These are phyloP conservation scores for Hirsutella rhossiliensis DNA, from an alignment of 2,329 filamentous ascomycete species.

Conservation along the genomic window DNA sequence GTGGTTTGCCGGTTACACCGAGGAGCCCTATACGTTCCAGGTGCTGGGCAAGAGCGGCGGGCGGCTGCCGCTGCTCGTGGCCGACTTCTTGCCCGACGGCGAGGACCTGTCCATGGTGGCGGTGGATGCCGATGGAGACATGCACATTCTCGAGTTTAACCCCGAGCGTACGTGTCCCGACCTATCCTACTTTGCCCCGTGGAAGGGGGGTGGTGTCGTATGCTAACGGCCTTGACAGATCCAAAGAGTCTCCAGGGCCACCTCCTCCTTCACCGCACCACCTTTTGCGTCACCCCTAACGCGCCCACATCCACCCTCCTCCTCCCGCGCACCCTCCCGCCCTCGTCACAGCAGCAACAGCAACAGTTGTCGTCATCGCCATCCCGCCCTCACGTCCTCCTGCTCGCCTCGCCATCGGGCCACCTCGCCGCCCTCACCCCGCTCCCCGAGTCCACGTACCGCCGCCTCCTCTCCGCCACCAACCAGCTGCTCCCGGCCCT, in stretches of 20 bases:
- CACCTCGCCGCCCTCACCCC: conserved; percentile 66
- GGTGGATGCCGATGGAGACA: conserved; percentile 70
- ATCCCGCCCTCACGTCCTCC: conserved; percentile 33
- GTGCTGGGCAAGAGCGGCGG: conserved; percentile 80
- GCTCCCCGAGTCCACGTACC: conserved; percentile 68
- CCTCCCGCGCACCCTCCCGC: conserved; percentile 51
- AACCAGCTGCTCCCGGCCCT: conserved; percentile 68
- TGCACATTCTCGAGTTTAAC: conserved; percentile 88
- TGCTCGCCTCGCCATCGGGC: conserved; percentile 66
- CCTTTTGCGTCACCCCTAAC: conserved; percentile 76
- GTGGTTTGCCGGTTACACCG: conserved; percentile 93
- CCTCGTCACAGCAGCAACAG: conserved; percentile 21
- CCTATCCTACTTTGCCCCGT: background rate
- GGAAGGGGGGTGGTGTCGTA: background rate
- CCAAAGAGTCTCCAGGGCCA: conserved; percentile 87
- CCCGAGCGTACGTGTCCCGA: conserved; percentile 66
- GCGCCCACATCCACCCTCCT: conserved; percentile 63
- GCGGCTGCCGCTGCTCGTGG: conserved; percentile 64
- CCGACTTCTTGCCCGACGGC: conserved; percentile 81
- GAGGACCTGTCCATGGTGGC: conserved; percentile 73
- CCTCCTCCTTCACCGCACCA: conserved; percentile 72
- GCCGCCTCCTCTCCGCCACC: conserved; percentile 69
- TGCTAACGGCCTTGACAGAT: conserved; percentile 37
- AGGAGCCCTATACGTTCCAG: conserved; percentile 93
- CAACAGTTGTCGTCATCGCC: background rate